Evolutionary conservation across 2,329 filamentous ascomycete species (phyloP).

Genomic region (Sarocladiaceae sp.): DNA sequence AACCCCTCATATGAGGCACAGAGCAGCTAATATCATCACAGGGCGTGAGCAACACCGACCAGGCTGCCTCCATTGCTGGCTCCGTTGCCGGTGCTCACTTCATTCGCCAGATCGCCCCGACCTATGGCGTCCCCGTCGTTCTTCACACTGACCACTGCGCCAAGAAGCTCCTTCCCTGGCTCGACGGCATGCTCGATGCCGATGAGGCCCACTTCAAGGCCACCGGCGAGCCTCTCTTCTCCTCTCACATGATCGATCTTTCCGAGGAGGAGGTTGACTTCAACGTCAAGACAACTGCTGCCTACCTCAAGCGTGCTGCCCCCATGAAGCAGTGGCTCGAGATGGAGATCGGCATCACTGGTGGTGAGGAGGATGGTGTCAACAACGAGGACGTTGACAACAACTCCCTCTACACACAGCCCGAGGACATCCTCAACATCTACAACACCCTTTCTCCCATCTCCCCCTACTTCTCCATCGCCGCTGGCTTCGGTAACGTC

Average conservation of each 20-base stretch:
- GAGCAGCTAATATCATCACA: slow-evolving; percentile 21
- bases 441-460: slow-evolving; percentile 79
- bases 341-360: slow-evolving; percentile 86
- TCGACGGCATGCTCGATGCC: slow-evolving; percentile 90
- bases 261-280: slow-evolving; percentile 84
- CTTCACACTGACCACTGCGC: slow-evolving; percentile 98
- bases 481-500: slow-evolving; percentile 96
- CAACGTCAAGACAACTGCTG: slow-evolving; percentile 88
- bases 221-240: slow-evolving; percentile 88
- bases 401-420: slow-evolving; percentile 94
- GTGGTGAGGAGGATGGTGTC: slow-evolving; percentile 95
- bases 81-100: slow-evolving; percentile 86
- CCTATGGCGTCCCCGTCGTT: slow-evolving; percentile 85
- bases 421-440: slow-evolving; percentile 90
- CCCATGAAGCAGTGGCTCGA: slow-evolving; percentile 99
- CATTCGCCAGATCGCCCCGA: slow-evolving; percentile 79
- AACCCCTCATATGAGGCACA: too few relatives aligned
- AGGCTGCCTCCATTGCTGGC: slow-evolving; percentile 83
- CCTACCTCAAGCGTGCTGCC: slow-evolving; percentile 88
- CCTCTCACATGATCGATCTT: slow-evolving; percentile 96
- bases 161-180: slow-evolving; percentile 98
- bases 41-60: slow-evolving; percentile 74
- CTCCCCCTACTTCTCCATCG: slow-evolving; percentile 95
- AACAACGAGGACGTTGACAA: slow-evolving; percentile 99
- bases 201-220: slow-evolving; percentile 95